phyloP scores from a whole-genome alignment of 768 basidiomycete genomes.

The Kwoniella pini region DNA sequence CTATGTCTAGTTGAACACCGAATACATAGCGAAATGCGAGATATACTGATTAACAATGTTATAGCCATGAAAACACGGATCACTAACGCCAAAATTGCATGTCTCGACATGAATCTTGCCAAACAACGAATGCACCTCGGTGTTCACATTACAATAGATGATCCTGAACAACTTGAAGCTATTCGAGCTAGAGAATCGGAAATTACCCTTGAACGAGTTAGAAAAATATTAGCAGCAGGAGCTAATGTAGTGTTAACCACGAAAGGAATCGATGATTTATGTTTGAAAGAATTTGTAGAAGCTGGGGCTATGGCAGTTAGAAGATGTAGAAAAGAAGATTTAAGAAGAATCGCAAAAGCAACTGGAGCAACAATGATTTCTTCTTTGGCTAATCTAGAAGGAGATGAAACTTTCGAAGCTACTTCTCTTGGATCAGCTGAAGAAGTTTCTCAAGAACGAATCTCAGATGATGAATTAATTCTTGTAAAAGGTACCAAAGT shows the following conservation, averaged over 20 bases:
- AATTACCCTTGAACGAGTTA: slow-evolving; percentile 90
- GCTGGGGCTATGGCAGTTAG: slow-evolving; percentile 98
- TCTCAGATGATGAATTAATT: slow-evolving; percentile 98
- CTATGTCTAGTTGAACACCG: no score
- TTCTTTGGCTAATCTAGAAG: slow-evolving; percentile 91
- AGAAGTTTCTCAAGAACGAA: slow-evolving; percentile 93
- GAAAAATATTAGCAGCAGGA: slow-evolving; percentile 91
- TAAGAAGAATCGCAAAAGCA: slow-evolving; percentile 93
- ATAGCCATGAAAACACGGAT: slow-evolving; percentile 97
- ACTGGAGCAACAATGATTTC: slow-evolving; percentile 92
- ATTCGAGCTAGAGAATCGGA: slow-evolving; percentile 93
- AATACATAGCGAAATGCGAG: no score
- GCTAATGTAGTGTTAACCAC: slow-evolving; percentile 97
- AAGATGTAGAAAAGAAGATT: slow-evolving; percentile 95
- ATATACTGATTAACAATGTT: neutral
- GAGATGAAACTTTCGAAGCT: slow-evolving; percentile 95
- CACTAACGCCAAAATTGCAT: slow-evolving; percentile 91
- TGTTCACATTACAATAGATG: slow-evolving; percentile 93
- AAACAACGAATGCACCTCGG: slow-evolving; percentile 97
- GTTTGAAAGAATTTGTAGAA: slow-evolving; percentile 97
- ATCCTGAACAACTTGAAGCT: slow-evolving; percentile 93
- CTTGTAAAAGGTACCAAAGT: slow-evolving; percentile 97
- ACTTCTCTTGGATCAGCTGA: slow-evolving; percentile 88
- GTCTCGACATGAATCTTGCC: slow-evolving; percentile 95
- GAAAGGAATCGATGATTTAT: slow-evolving; percentile 97